These are phyloP conservation scores for Puccinia hordei DNA, from an alignment of 1,284 basidiomycete genomes.

Conservation along the genomic window DNA sequence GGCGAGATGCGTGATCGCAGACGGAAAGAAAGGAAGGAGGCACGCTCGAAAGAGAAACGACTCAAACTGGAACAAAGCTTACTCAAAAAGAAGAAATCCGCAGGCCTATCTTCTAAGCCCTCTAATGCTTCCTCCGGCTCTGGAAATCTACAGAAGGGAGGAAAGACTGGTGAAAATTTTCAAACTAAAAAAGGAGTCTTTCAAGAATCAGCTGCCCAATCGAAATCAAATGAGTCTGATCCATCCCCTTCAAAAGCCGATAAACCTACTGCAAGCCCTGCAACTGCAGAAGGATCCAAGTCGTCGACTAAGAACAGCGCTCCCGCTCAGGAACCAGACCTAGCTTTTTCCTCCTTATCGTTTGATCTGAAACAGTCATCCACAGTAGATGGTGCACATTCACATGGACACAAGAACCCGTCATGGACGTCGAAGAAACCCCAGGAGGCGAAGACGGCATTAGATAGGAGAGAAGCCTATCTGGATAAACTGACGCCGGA, in stretches of 20 bases:
- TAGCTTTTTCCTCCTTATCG: slow-evolving; percentile 35
- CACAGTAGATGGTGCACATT: neutral
- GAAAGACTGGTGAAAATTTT: neutral
- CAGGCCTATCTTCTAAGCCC: neutral
- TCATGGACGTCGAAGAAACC: slow-evolving; percentile 49
- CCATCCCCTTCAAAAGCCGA: neutral
- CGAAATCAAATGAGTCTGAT: neutral
- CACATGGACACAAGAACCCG: slow-evolving; percentile 17
- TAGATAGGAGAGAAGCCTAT: slow-evolving; percentile 35
- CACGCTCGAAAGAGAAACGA: slow-evolving; percentile 34
- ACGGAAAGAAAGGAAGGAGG: slow-evolving; percentile 40
- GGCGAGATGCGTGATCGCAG: slow-evolving; percentile 40
- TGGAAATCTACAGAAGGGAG: slow-evolving; percentile 37
- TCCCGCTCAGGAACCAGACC: slow-evolving; percentile 8
- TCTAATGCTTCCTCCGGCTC: slow-evolving; percentile 20
- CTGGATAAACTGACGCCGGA: slow-evolving; percentile 42
- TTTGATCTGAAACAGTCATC: slow-evolving; percentile 3
- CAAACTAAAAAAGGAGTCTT: neutral
- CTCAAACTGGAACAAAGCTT: slow-evolving; percentile 24
- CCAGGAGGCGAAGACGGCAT: slow-evolving; percentile 37
- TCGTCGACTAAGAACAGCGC: neutral
- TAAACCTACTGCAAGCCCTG: neutral
- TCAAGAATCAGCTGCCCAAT: neutral
- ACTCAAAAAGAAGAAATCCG: slow-evolving; percentile 20
- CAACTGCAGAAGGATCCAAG: neutral